phyloP scores from a whole-genome alignment of 1,284 basidiomycete genomes.

The Trichosporon sp. region DNA sequence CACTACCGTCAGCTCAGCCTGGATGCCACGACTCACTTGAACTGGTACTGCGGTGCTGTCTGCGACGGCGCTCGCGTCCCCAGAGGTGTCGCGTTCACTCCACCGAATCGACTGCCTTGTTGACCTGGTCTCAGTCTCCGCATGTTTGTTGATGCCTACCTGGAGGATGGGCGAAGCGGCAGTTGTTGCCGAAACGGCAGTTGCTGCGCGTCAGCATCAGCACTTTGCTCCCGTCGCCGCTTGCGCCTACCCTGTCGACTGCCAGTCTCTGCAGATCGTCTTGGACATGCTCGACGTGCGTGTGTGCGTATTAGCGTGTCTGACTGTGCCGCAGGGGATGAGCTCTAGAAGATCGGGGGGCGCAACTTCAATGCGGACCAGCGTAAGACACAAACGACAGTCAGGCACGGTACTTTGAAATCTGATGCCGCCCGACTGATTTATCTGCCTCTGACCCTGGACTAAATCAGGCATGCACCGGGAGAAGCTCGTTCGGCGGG shows the following conservation, averaged over 20 bases:
- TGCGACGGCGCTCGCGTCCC: conserved; percentile 11
- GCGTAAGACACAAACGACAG: background rate
- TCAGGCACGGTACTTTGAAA: background rate
- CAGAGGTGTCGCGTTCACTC: conserved; percentile 19
- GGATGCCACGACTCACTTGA: conserved; percentile 27
- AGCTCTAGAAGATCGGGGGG: background rate
- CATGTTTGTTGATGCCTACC: conserved; percentile 5
- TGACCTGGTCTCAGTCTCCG: conserved; percentile 1
- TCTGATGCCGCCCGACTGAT: background rate
- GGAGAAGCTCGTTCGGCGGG: too few relatives aligned
- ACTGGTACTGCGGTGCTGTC: conserved; percentile 25
- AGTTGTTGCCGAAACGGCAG: conserved; percentile 36
- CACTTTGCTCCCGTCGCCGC: background rate
- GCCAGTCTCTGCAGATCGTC: conserved; percentile 15
- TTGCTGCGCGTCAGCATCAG: conserved; percentile 16
- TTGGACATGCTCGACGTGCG: background rate
- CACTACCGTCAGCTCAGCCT: conserved; percentile 19
- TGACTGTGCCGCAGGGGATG: background rate
- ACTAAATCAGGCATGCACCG: too few relatives aligned
- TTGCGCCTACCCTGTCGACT: conserved; percentile 10
- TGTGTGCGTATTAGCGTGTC: too few relatives aligned
- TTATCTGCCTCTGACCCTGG: too few relatives aligned
- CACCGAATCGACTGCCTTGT: conserved; percentile 8
- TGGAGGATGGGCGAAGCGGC: conserved; percentile 37
- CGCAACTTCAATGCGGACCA: background rate